phyloP scores from a whole-genome alignment of 495 filamentous ascomycete species.

The Talaromyces adpressus region DNA sequence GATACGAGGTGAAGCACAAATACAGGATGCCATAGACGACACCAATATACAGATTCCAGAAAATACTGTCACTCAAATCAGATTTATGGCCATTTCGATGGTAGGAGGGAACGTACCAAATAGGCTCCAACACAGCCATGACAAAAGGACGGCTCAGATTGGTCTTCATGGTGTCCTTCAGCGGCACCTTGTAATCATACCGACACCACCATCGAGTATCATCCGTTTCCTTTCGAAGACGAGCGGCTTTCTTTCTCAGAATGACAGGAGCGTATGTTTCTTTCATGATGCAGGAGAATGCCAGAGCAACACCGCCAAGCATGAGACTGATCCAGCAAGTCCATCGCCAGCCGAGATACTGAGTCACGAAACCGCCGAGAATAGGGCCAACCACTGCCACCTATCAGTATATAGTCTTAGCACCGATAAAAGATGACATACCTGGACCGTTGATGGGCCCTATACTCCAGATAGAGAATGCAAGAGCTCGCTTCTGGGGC shows the following conservation, averaged over 20 bases:
- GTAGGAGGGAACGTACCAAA: conserved; percentile 46
- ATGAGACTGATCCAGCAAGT: conserved; percentile 81
- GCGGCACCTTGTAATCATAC: conserved; percentile 58
- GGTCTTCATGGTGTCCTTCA: conserved; percentile 52
- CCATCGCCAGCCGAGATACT: conserved; percentile 79
- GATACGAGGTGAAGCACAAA: conserved; percentile 77
- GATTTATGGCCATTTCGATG: background rate
- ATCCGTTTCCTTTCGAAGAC: conserved; percentile 61
- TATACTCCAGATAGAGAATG: conserved; percentile 68
- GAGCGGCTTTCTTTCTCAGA: conserved; percentile 60
- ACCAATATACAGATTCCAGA: conserved; percentile 70
- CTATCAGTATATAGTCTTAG: background rate
- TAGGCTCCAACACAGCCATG: conserved; percentile 75
- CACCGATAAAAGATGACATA: conserved; percentile 6
- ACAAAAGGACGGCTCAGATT: conserved; percentile 72
- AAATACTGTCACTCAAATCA: conserved; percentile 38
- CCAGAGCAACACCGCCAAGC: conserved; percentile 47
- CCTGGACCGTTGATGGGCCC: conserved; percentile 73
- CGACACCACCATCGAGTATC: conserved; percentile 72
- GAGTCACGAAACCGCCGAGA: conserved; percentile 65
- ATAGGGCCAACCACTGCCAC: conserved; percentile 41
- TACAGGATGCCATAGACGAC: conserved; percentile 68
- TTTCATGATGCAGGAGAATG: conserved; percentile 46
- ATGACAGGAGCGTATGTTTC: conserved; percentile 78
- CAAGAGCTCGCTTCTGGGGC: conserved; percentile 61